phyloP scores from a whole-genome alignment of 495 filamentous ascomycete genomes.

The Penicillium macrosclerotiorum region DNA sequence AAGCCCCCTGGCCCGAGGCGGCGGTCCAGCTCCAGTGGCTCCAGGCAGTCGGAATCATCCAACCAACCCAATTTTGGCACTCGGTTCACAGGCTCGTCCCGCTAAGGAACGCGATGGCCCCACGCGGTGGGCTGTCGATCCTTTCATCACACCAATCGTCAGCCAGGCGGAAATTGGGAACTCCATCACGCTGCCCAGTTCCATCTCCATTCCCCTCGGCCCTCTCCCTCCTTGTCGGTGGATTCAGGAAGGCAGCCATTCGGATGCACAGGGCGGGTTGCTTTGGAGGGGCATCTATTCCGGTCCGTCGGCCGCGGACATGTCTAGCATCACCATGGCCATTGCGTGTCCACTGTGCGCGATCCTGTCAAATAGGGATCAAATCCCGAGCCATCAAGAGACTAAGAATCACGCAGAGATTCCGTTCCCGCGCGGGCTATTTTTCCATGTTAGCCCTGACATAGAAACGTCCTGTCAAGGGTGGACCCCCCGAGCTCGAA shows the following conservation, averaged over 20 bases:
- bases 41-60: slow-evolving; percentile 9
- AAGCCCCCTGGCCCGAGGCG: neutral
- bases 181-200: slow-evolving; percentile 9
- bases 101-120: slow-evolving; percentile 14
- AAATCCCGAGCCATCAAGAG: too few relatives aligned
- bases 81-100: slow-evolving; percentile 19
- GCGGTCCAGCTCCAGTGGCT: neutral
- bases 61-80: slow-evolving; percentile 16
- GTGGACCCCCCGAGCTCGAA: slow-evolving; percentile 4
- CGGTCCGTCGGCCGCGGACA: too few relatives aligned
- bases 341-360: too few relatives aligned
- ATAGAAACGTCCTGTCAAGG: slow-evolving; percentile 9
- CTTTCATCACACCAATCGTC: slow-evolving; percentile 24
- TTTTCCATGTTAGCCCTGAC: slow-evolving; percentile 11
- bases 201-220: neutral
- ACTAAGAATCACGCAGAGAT: neutral
- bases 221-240: neutral
- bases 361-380: neutral
- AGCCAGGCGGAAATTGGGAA: slow-evolving; percentile 22
- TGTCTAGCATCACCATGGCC: too few relatives aligned
- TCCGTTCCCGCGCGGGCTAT: neutral
- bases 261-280: too few relatives aligned
- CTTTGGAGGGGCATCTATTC: too few relatives aligned
- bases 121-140: slow-evolving; percentile 23
- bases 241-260: too few relatives aligned